Conservation (phyloP, 495 filamentous ascomycete genomes). For the Beverwykella pulmonaria region DNA sequence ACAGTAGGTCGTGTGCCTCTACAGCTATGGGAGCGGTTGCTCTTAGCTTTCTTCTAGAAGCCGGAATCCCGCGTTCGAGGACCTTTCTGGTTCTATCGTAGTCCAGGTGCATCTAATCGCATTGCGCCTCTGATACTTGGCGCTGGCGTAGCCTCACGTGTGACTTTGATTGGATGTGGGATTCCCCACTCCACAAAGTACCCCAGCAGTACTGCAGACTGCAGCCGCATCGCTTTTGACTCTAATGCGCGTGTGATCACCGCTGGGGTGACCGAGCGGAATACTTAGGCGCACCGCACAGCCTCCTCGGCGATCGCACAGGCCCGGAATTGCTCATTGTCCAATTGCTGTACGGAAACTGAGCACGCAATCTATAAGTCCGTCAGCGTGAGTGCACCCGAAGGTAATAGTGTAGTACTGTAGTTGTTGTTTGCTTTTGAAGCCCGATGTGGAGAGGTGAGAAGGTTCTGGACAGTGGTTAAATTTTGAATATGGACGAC, state of each 20-base stretch:
- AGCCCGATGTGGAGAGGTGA: neutral
- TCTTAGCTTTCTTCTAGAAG: slow-evolving; percentile 28
- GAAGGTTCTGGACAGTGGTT: neutral
- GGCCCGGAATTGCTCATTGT: neutral
- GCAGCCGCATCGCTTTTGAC: neutral
- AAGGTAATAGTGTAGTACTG: neutral
- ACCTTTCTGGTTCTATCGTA: slow-evolving; percentile 1
- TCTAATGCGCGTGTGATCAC: slow-evolving; percentile 16
- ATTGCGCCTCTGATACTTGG: slow-evolving; percentile 6
- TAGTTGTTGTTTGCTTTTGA: neutral
- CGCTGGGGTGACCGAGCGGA: neutral
- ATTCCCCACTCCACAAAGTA: neutral
- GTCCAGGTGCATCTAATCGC: neutral
- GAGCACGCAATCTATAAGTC: slow-evolving; percentile 21
- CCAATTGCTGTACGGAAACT: slow-evolving; percentile 6
- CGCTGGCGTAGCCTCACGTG: slow-evolving; percentile 21
- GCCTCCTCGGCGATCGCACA: neutral
- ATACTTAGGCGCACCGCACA: slow-evolving; percentile 1
- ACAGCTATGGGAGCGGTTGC: too few relatives aligned
- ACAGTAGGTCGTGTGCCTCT: slow-evolving; percentile 7
- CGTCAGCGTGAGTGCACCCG: neutral
- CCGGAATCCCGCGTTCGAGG: slow-evolving; percentile 7
- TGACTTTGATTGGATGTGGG: slow-evolving; percentile 20
- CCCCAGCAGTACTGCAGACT: neutral
- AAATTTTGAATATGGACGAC: neutral